These are phyloP conservation scores for Aspergillus hancockii DNA, from an alignment of 495 filamentous ascomycete species.

Conservation along the genomic window DNA sequence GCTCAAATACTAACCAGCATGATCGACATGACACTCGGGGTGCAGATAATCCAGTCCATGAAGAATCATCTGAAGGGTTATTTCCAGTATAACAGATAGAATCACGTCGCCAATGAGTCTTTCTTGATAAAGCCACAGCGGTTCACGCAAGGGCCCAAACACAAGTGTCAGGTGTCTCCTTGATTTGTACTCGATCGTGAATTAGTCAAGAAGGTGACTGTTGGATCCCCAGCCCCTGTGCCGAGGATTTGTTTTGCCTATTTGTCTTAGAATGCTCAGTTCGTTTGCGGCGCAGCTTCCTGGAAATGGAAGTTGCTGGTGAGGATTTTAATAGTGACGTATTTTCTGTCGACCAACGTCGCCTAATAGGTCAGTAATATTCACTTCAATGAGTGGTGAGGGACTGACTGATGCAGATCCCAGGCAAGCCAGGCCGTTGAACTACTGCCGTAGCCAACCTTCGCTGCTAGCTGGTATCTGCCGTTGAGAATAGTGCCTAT, in stretches of 20 bases:
- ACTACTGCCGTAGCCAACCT: conserved; percentile 39
- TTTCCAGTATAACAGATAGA: conserved; percentile 77
- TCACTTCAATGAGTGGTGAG: background rate
- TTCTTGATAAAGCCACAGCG: conserved; percentile 18
- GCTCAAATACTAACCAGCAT: conserved; percentile 69
- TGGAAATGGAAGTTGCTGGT: conserved; percentile 14
- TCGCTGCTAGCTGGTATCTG: conserved; percentile 39
- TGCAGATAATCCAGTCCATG: conserved; percentile 86
- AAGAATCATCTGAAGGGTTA: conserved; percentile 81
- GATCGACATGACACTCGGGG: conserved; percentile 83
- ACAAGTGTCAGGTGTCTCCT: conserved; percentile 34
- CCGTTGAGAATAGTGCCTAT: conserved; percentile 37
- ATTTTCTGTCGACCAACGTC: conserved; percentile 31
- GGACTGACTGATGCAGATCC: conserved; percentile 31
- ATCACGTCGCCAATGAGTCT: conserved; percentile 19
- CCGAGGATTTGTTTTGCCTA: conserved; percentile 45
- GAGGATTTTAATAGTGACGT: conserved; percentile 40
- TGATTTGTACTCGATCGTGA: conserved; percentile 24
- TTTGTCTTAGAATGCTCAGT: conserved; percentile 18
- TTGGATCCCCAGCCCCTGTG: conserved; percentile 27
- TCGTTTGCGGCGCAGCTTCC: conserved; percentile 22
- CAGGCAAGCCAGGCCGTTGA: conserved; percentile 43
- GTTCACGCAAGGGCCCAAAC: conserved; percentile 37
- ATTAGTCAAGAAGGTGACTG: conserved; percentile 31
- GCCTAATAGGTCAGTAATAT: conserved; percentile 22